phyloP scores from a whole-genome alignment of 768 basidiomycete species.

The Cystobasidium ongulense region DNA sequence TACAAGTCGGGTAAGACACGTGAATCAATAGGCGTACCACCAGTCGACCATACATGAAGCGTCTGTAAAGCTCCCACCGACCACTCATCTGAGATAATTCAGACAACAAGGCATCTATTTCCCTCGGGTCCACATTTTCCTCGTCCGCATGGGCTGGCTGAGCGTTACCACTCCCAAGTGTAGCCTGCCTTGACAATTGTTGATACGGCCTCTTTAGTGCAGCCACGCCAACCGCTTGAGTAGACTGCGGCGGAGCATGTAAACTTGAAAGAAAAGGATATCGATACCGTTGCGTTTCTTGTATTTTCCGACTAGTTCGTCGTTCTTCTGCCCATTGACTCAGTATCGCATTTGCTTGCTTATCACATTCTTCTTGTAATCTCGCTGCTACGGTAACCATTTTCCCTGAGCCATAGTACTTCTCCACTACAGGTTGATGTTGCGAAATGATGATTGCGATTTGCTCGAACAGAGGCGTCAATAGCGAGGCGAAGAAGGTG shows the following conservation, averaged over 20 bases:
- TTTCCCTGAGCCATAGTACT: constrained; percentile 84
- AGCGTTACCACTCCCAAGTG: not conserved
- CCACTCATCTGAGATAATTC: constrained; percentile 84
- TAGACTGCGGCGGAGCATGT: not conserved
- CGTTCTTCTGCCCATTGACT: constrained; percentile 89
- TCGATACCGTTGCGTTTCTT: constrained; percentile 21
- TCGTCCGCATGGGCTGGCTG: constrained; percentile 43
- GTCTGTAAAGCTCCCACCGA: constrained; percentile 81
- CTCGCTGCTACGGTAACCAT: constrained; percentile 63
- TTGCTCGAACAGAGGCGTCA: constrained; percentile 88
- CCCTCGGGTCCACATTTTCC: constrained; percentile 66
- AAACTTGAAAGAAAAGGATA: constrained; percentile 32
- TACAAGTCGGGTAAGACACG: not conserved
- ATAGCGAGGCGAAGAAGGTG: constrained; percentile 75
- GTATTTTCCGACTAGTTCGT: constrained; percentile 60
- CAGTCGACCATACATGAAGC: constrained; percentile 70
- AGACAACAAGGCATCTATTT: constrained; percentile 80
- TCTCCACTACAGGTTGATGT: constrained; percentile 94
- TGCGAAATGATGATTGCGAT: constrained; percentile 95
- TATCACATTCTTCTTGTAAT: constrained; percentile 76
- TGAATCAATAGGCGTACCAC: constrained; percentile 36
- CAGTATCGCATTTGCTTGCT: constrained; percentile 64
- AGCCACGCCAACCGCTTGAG: constrained; percentile 16
- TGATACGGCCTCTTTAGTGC: constrained; percentile 30
- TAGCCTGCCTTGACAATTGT: constrained; percentile 22